These are phyloP conservation scores for Aspergillus phoenicis DNA, from an alignment of 2,329 filamentous ascomycete genomes.

Conservation along the genomic window DNA sequence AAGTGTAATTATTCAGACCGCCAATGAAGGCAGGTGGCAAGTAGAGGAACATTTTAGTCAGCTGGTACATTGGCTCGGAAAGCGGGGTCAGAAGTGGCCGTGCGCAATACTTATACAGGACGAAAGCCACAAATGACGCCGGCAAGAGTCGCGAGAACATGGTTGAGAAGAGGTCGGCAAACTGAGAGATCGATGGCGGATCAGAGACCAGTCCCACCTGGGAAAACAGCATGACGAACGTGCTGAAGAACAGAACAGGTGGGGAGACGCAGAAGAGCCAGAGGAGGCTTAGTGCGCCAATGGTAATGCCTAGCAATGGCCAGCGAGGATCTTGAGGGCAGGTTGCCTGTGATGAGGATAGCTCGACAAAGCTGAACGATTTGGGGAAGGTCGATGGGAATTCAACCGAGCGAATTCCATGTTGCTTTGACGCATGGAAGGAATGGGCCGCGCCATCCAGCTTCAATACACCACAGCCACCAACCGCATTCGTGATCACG, in stretches of 20 bases:
- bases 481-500: slow-evolving; percentile 68
- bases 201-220: slow-evolving; percentile 90
- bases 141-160: slow-evolving; percentile 82
- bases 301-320: slow-evolving; percentile 78
- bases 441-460: slow-evolving; percentile 68
- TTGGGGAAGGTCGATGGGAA: slow-evolving; percentile 92
- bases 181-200: slow-evolving; percentile 68
- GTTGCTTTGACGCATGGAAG: slow-evolving; percentile 65
- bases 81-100: slow-evolving; percentile 70
- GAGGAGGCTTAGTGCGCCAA: slow-evolving; percentile 74
- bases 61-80: slow-evolving; percentile 61
- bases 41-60: slow-evolving; percentile 90
- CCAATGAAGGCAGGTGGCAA: slow-evolving; percentile 89
- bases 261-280: slow-evolving; percentile 81
- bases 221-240: slow-evolving; percentile 82
- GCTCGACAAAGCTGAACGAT: slow-evolving; percentile 74
- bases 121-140: slow-evolving; percentile 82
- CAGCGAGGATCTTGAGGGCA: slow-evolving; percentile 78
- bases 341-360: slow-evolving; percentile 57
- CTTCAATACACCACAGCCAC: slow-evolving; percentile 80
- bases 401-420: slow-evolving; percentile 73
- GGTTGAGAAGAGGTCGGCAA: slow-evolving; percentile 73
- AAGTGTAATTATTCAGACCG: slow-evolving; percentile 90
- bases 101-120: slow-evolving; percentile 83
- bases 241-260: slow-evolving; percentile 78